A percentile compares a stretch with the other conserved stretches of the same genome.
Conservation (phyloP, 495 filamentous ascomycete genomes). For the Tuber melanosporum region DNA sequence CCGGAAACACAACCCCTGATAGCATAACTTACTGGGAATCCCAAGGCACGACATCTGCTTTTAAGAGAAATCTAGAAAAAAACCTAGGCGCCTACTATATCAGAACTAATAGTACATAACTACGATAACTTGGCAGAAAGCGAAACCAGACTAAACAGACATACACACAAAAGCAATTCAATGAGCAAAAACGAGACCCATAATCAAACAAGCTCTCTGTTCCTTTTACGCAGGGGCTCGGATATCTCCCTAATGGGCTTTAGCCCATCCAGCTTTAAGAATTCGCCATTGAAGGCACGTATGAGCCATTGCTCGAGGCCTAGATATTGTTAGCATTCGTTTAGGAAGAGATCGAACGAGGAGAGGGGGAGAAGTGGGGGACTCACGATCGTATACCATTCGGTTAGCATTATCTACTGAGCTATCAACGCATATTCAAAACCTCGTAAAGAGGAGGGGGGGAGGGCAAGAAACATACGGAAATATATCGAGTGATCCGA, state of each 20-base stretch:
- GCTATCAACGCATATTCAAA: background rate
- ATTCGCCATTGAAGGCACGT: conserved; percentile 97
- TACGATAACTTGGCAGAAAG: background rate
- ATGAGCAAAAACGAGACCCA: background rate
- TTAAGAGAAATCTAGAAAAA: background rate
- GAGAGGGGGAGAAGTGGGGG: conserved; percentile 21
- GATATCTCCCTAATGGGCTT: conserved; percentile 48
- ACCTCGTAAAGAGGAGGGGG: background rate
- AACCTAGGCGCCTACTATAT: background rate
- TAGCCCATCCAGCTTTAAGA: conserved; percentile 66
- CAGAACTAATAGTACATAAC: conserved; percentile 10
- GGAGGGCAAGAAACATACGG: conserved; percentile 43
- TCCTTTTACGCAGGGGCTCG: background rate
- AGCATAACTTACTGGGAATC: background rate
- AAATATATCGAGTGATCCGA: conserved; percentile 94
- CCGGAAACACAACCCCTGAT: background rate
- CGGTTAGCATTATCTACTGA: conserved; percentile 66
- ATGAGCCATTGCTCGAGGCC: conserved; percentile 87
- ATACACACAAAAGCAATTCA: background rate
- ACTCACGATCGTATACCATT: conserved; percentile 91
- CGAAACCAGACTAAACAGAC: background rate
- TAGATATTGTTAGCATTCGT: conserved; percentile 45
- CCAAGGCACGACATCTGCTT: background rate
- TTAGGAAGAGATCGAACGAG: background rate
- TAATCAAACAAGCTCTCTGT: background rate